Conservation (phyloP, 2,329 filamentous ascomycete genomes). For the Dactylonectria macrodidyma region DNA sequence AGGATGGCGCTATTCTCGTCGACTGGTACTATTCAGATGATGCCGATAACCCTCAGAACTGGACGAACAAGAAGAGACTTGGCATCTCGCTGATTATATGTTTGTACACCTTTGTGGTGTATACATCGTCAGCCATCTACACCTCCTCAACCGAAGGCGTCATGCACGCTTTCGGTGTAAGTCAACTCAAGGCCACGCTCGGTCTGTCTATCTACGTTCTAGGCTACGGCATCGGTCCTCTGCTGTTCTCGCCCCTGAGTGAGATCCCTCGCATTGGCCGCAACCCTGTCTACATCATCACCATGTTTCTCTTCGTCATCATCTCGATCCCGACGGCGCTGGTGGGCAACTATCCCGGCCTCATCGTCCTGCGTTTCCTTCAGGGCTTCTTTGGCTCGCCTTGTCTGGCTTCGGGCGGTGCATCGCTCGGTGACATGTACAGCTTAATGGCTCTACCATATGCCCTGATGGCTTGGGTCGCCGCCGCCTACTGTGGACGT, state of each 20-base stretch:
- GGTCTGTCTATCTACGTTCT: constrained; percentile 75
- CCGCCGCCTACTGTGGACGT: constrained; percentile 64
- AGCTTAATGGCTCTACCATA: constrained; percentile 71
- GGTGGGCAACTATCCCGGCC: constrained; percentile 72
- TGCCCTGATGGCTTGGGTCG: constrained; percentile 72
- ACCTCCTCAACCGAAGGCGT: constrained; percentile 63
- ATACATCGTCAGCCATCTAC: constrained; percentile 64
- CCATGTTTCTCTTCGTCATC: constrained; percentile 78
- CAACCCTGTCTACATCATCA: constrained; percentile 77
- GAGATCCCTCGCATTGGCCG: constrained; percentile 78
- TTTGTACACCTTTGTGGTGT: constrained; percentile 74
- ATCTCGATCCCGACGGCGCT: constrained; percentile 76
- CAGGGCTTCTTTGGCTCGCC: constrained; percentile 78
- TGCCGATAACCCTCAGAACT: constrained; percentile 69
- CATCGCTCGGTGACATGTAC: constrained; percentile 68
- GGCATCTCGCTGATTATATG: constrained; percentile 63
- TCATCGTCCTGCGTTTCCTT: constrained; percentile 76
- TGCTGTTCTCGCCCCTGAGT: constrained; percentile 76
- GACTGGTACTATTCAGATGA: constrained; percentile 71
- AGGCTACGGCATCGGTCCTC: constrained; percentile 74
- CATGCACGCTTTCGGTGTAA: constrained; percentile 67
- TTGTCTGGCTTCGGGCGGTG: constrained; percentile 72
- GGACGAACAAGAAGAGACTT: constrained; percentile 60
- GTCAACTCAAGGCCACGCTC: constrained; percentile 65
- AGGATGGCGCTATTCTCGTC: constrained; percentile 66